These are phyloP conservation scores for Cutaneotrichosporon daszewskae DNA, from an alignment of 1,284 basidiomycete genomes.

Conservation along the genomic window DNA sequence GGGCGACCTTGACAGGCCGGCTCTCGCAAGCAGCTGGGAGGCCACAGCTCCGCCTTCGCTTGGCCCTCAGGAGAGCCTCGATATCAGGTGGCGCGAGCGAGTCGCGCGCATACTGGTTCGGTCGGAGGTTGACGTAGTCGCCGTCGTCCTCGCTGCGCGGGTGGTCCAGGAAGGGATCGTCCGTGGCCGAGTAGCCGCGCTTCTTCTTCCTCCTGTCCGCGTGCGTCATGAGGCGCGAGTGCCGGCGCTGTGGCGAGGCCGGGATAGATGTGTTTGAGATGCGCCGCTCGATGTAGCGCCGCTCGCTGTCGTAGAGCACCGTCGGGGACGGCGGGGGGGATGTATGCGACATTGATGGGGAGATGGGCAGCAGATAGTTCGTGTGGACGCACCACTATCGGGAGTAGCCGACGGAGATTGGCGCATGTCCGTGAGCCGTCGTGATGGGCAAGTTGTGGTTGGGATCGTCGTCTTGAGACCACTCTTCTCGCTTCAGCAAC, in stretches of 20 bases:
- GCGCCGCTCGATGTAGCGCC: conserved; percentile 1
- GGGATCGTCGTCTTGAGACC: too few species aligned
- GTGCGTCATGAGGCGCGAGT: too few species aligned
- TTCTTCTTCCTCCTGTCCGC: too few species aligned
- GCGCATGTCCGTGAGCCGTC: background rate
- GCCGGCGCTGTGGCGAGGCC: too few species aligned
- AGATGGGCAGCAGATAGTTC: too few species aligned
- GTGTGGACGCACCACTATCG: too few species aligned
- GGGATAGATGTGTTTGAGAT: too few species aligned
- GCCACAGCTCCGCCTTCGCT: conserved; percentile 18
- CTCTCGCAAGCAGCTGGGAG: conserved; percentile 2
- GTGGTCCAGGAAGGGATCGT: too few species aligned
- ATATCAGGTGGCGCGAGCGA: conserved; percentile 26
- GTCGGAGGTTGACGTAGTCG: conserved; percentile 4
- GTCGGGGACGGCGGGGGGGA: conserved; percentile 5
- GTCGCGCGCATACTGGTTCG: background rate
- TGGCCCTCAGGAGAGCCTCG: conserved; percentile 21
- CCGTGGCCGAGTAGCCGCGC: too few species aligned
- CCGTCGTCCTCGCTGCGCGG: too few species aligned
- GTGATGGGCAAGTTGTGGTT: background rate
- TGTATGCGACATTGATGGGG: too few species aligned
- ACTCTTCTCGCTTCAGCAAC: too few species aligned
- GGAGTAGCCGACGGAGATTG: background rate
- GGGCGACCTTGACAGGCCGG: conserved; percentile 21
- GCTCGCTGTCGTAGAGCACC: conserved; percentile 7